Evolutionary conservation across 176 grass and related monocot species (phyloP).

Genomic region (Paspalum notatum): DNA sequence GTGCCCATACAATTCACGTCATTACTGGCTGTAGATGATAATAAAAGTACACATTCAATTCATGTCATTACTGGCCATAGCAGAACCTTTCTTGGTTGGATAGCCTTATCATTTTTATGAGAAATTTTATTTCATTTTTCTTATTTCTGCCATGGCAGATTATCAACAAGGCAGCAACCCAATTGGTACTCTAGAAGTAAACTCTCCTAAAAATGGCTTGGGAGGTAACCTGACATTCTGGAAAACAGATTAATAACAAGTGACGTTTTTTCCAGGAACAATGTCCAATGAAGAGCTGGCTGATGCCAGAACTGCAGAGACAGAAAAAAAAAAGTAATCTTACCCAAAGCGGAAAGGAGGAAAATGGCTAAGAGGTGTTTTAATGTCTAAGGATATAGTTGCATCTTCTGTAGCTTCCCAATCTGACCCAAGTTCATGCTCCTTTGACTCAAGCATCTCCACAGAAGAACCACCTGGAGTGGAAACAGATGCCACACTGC

Average conservation of each 20-base stretch:
- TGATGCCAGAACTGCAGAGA: background rate
- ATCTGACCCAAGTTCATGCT: constrained; percentile 61
- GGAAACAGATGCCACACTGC: constrained; percentile 60
- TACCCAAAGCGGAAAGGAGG: constrained; percentile 99
- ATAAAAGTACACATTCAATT: constrained; percentile 42
- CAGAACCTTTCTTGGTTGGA: constrained; percentile 32
- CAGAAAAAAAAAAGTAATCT: constrained; percentile 30
- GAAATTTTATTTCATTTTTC: background rate
- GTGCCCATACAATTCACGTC: constrained; percentile 17
- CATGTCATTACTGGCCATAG: background rate
- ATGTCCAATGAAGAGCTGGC: background rate
- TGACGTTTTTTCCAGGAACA: background rate
- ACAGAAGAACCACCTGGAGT: constrained; percentile 66
- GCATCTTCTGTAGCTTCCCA: constrained; percentile 74
- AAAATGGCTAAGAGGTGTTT: constrained; percentile 90
- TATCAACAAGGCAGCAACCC: background rate
- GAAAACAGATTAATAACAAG: constrained; percentile 8
- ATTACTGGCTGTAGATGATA: background rate
- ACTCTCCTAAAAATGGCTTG: background rate
- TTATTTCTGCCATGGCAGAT: background rate
- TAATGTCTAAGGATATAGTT: constrained; percentile 90
- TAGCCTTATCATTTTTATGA: background rate
- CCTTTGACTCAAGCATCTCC: constrained; percentile 76
- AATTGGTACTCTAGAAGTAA: background rate
- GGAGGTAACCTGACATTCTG: constrained; percentile 8